Evolutionary conservation across 225 moss, liverwort and hornwort species (phyloP).

Genomic region (Antitrichia curtipendula): DNA sequence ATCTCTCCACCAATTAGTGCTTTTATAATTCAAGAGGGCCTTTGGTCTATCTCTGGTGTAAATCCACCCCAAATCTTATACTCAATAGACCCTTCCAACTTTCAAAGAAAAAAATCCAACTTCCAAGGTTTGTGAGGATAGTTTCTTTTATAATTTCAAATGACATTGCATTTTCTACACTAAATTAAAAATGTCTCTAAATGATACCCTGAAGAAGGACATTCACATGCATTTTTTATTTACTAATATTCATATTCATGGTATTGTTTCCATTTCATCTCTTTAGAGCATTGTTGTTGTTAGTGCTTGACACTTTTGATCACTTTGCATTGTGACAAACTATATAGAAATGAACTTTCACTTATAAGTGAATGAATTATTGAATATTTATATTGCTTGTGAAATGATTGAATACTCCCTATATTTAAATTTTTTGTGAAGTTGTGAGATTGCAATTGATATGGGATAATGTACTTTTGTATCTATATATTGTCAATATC

Average conservation of each 20-base stretch:
- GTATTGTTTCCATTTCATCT: background rate
- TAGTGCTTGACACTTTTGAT: background rate
- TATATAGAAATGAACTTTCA: background rate
- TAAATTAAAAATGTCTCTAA: background rate
- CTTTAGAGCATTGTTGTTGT: background rate
- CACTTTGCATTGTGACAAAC: too few species aligned
- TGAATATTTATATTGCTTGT: background rate
- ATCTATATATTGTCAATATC: background rate
- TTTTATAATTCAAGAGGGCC: background rate
- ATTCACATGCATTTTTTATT: too few species aligned
- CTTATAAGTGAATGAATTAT: background rate
- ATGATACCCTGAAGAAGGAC: background rate
- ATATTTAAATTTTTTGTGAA: background rate
- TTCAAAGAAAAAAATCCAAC: background rate
- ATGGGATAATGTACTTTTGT: too few species aligned
- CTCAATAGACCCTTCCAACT: background rate
- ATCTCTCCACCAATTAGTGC: background rate
- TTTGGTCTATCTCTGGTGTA: rapidly evolving
- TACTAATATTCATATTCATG: background rate
- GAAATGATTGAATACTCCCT: background rate
- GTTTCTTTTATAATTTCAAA: background rate
- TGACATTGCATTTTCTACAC: background rate
- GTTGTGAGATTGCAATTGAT: too few species aligned
- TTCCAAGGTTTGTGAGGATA: rapidly evolving
- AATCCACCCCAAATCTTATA: background rate